Percentiles rank a stretch among this genome's conserved stretches.
phyloP scores from a whole-genome alignment of 164 flowering plant genomes.

The Umbilicus rupestris region DNA sequence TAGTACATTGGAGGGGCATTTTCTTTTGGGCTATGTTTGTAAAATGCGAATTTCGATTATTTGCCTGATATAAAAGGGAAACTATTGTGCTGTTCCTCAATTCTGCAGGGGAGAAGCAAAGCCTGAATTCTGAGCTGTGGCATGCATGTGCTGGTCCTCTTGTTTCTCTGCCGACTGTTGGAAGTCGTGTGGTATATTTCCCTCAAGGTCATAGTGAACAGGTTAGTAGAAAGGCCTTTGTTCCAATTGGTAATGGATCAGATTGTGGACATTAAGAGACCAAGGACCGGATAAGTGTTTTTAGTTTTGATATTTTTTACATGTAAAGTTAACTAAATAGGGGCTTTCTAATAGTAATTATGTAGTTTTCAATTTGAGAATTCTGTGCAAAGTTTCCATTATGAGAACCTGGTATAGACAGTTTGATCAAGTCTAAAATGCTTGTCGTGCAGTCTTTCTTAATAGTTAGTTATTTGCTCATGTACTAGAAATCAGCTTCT shows the following conservation, averaged over 20 bases:
- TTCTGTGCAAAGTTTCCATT: background rate
- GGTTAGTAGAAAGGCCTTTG: constrained; percentile 25
- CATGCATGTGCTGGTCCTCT: constrained; percentile 99
- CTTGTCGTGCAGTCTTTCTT: too few species aligned
- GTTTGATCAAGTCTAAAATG: background rate
- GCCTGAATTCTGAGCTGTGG: constrained; percentile 88
- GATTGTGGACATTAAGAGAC: background rate
- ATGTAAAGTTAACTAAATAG: too few species aligned
- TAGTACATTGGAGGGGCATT: background rate
- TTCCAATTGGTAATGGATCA: background rate
- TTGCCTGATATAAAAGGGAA: too few species aligned
- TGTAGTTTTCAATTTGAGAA: background rate
- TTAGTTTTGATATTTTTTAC: too few species aligned
- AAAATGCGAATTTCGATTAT: too few species aligned
- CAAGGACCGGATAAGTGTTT: background rate
- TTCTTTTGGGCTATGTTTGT: background rate
- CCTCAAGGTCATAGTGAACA: constrained; percentile 96
- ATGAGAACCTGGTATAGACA: background rate
- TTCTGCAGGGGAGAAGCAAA: constrained; percentile 61
- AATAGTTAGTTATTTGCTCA: background rate
- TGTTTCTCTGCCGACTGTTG: constrained; percentile 81
- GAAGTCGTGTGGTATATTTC: constrained; percentile 85
- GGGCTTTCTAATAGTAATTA: background rate
- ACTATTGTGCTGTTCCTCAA: background rate
- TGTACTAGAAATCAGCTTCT: background rate